A percentile compares a stretch with the other conserved stretches of the same genome.
These are phyloP conservation scores for Alternaria gansuensis DNA, from an alignment of 2,329 filamentous ascomycete species.

Conservation along the genomic window DNA sequence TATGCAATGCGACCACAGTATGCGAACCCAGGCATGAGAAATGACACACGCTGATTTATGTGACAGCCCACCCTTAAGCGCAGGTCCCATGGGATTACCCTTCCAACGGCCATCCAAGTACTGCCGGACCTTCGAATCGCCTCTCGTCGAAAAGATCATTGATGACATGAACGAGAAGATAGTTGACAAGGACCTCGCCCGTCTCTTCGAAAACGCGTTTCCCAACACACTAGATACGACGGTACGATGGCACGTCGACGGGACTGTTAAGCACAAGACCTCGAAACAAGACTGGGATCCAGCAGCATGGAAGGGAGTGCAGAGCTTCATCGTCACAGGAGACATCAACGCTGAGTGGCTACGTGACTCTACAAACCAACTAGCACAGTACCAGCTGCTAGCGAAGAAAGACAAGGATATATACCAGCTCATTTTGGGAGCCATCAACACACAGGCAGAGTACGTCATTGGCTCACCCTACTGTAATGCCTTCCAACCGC, in stretches of 20 bases:
- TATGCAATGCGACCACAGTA: constrained; percentile 70
- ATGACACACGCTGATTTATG: constrained; percentile 14
- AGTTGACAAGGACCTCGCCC: constrained; percentile 84
- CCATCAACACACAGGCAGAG: constrained; percentile 95
- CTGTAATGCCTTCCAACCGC: constrained; percentile 98
- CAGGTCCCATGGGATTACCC: constrained; percentile 80
- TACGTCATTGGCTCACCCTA: constrained; percentile 95
- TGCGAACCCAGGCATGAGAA: constrained; percentile 36
- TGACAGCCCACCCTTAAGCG: constrained; percentile 76
- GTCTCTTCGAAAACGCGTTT: constrained; percentile 94
- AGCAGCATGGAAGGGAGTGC: constrained; percentile 79
- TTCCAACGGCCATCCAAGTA: constrained; percentile 82
- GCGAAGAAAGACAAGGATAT: constrained; percentile 83
- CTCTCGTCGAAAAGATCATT: constrained; percentile 88
- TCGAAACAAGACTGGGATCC: constrained; percentile 44
- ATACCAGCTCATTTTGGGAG: constrained; percentile 82
- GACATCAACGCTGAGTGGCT: constrained; percentile 95
- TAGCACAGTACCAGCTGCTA: constrained; percentile 86
- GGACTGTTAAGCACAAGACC: constrained; percentile 55
- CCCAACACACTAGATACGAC: constrained; percentile 92
- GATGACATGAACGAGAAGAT: constrained; percentile 80
- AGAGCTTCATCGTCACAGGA: constrained; percentile 92
- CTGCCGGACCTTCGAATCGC: constrained; percentile 90
- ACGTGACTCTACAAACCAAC: constrained; percentile 90
- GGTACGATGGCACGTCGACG: constrained; percentile 83